Evolutionary conservation across 1,139 yeast genomes (phyloP), one percentile per base, ranked within the genome.

Genomic region (Ashbya aceris): DNA sequence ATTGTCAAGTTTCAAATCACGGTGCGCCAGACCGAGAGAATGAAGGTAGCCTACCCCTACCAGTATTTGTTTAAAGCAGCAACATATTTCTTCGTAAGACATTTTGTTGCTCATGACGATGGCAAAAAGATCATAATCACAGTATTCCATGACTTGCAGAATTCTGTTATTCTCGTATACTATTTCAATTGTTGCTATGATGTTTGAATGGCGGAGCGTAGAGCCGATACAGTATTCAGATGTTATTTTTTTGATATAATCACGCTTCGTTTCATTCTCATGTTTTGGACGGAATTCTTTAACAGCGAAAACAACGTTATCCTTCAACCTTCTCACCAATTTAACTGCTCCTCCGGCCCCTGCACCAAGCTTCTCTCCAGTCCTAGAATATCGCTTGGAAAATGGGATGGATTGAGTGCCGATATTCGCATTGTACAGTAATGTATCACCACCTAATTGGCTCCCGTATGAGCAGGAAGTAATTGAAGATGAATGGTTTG

Each of bases 341-440:
- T 80, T 76, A 30, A 89, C 97, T 2, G 91, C 74, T 4, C 97
- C 97, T 34, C 97, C 97, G 2, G 96, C 96, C 45, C 97, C 97
- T 8, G 95, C 95, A 38, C 97, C 97, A 36, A 89, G 70, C 45
- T 77, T 83, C 55, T 86, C 93, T 39, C 95, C 95, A 41, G 80
- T 76, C 57, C 81, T 83, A 40, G 86, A 77, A 58, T 87, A 89
- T 48, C 89, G 70, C 57, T 83, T 85, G 17, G 83, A 74, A 49
- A 82, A 76, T 2, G 94, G 71, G 41, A 64, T 40, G 5, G 64
- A 4, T 17, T 17, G 23, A 4, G 23, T 17, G 23, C 23, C 23
- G 23, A 17, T 17, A 17, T 6, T 17, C 6, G 23, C 23, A 2
- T 64, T 53, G 38, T 56, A 58, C 11, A 58, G 49, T 17, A 17